Evolutionary conservation across 495 filamentous ascomycete species (phyloP).

Genomic region (Penicillium lividum): DNA sequence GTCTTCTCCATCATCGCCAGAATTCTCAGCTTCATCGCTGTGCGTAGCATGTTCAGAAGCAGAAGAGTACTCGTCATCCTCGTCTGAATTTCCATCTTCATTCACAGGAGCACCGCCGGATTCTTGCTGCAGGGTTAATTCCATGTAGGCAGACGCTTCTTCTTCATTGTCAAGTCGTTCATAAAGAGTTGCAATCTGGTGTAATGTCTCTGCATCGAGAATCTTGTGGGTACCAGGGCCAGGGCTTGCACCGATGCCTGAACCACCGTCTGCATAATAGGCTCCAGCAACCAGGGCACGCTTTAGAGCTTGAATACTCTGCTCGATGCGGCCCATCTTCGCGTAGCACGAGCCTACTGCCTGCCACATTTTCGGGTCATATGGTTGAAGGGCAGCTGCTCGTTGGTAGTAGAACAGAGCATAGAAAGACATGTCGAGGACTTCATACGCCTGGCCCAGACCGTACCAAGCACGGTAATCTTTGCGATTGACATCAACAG

Average conservation of each 20-base stretch:
- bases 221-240: slow-evolving; percentile 43
- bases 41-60: slow-evolving; percentile 21
- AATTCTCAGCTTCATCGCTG: slow-evolving; percentile 44
- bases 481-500: slow-evolving; percentile 93
- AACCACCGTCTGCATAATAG: slow-evolving; percentile 67
- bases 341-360: slow-evolving; percentile 89
- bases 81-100: slow-evolving; percentile 36
- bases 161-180: slow-evolving; percentile 72
- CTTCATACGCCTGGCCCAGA: slow-evolving; percentile 94
- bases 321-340: slow-evolving; percentile 76
- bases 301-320: slow-evolving; percentile 93
- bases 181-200: slow-evolving; percentile 88
- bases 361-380: slow-evolving; percentile 98
- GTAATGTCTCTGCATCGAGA: slow-evolving; percentile 85
- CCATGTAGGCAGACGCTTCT: slow-evolving; percentile 91
- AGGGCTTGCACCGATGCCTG: slow-evolving; percentile 25
- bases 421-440: slow-evolving; percentile 97
- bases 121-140: slow-evolving; percentile 89
- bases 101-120: slow-evolving; percentile 49
- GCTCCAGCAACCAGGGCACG: slow-evolving; percentile 82
- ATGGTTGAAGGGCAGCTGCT: slow-evolving; percentile 83
- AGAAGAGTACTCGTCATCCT: slow-evolving; percentile 32
- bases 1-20: slow-evolving; percentile 41
- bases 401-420: slow-evolving; percentile 97
- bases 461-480: slow-evolving; percentile 99